Percentiles rank a stretch among this genome's conserved stretches.
These are phyloP conservation scores for Rhododendron simsii DNA, from an alignment of 148 eudicot species.

Conservation along the genomic window DNA sequence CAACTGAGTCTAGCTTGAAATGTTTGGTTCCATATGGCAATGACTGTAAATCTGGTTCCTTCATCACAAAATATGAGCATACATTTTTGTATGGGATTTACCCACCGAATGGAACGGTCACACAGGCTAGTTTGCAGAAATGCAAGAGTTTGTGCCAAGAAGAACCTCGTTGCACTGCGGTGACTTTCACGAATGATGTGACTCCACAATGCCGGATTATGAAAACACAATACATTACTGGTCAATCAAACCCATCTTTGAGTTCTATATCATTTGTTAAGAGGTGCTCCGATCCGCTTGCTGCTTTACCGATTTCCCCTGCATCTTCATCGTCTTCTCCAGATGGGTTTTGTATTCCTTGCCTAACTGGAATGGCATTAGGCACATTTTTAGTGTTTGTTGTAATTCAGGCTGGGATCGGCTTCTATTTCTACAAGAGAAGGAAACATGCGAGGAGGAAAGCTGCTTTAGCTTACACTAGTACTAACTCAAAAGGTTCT, in stretches of 20 bases:
- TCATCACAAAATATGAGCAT: conserved; percentile 39
- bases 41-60: conserved; percentile 39
- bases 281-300: conserved; percentile 51
- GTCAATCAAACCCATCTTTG: conserved; percentile 40
- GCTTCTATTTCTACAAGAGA: conserved; percentile 37
- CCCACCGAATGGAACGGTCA: conserved; percentile 41
- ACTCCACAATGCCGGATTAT: conserved; percentile 41
- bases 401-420: conserved; percentile 36
- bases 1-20: conserved; percentile 20
- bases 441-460: conserved; percentile 23
- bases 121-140: conserved; percentile 28
- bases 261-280: conserved; percentile 48
- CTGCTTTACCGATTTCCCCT: conserved; percentile 31
- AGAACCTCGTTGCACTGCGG: conserved; percentile 55
- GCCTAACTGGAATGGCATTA: conserved; percentile 38
- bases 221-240: conserved; percentile 46
- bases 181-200: conserved; percentile 46
- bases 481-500: conserved; percentile 31
- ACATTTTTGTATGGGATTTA: conserved; percentile 52
- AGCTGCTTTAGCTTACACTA: conserved; percentile 24
- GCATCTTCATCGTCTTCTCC: conserved; percentile 11
- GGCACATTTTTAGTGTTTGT: conserved; percentile 34
- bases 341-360: conserved; percentile 28
- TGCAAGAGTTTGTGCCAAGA: conserved; percentile 42
- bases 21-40: conserved; percentile 44